Conservation (phyloP, 495 filamentous ascomycete genomes). For the Elasticomyces elasticus region DNA sequence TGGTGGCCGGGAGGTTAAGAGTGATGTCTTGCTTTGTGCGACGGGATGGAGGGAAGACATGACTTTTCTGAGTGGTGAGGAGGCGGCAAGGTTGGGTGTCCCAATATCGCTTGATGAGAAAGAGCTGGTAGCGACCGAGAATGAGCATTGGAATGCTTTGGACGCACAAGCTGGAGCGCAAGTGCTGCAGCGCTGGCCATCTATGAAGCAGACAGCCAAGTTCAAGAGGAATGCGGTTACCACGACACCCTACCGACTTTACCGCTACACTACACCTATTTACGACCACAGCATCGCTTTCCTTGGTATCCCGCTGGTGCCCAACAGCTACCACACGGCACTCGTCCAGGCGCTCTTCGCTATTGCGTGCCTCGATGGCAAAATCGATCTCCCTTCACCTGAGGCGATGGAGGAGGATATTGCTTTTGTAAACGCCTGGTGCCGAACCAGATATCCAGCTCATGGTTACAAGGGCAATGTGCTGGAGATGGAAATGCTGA, state of each 20-base stretch:
- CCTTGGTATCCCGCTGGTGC: conserved; percentile 29
- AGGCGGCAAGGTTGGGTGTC: conserved; percentile 3
- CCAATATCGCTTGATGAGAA: not conserved
- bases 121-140: not conserved
- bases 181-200: conserved; percentile 31
- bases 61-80: not conserved
- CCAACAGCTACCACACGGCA: conserved; percentile 33
- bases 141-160: conserved; percentile 14
- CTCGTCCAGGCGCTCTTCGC: conserved; percentile 40
- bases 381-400: conserved; percentile 15
- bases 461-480: conserved; percentile 33
- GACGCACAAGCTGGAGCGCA: conserved; percentile 28
- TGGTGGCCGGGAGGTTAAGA: conserved; percentile 1
- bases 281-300: conserved; percentile 36
- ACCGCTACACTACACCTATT: conserved; percentile 7
- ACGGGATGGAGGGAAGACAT: conserved; percentile 10
- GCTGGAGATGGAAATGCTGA: conserved; percentile 31
- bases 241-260: conserved; percentile 6
- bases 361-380: conserved; percentile 34
- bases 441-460: conserved; percentile 31
- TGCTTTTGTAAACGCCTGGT: conserved; percentile 31
- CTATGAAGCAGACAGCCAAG: conserved; percentile 17
- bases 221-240: not conserved
- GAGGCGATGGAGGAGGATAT: conserved; percentile 29
- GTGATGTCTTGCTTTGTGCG: conserved; percentile 8